Evolutionary conservation across 1,139 yeast species (phyloP), one percentile per base, ranked within the genome.

Genomic region (Geotrichum citri-aurantii): DNA sequence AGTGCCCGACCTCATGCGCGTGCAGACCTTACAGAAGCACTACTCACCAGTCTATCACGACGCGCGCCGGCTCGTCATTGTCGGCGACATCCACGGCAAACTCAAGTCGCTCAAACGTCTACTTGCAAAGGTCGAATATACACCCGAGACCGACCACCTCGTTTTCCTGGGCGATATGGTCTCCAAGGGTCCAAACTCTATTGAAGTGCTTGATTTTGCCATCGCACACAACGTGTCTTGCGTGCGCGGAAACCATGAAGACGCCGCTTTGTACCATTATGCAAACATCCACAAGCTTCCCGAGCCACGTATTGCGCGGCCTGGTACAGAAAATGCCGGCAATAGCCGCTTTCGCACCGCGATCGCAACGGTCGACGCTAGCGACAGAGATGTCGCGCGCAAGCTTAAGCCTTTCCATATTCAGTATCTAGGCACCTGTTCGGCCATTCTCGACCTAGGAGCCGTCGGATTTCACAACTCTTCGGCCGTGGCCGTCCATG

Each of bases 51-150:
- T 27, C 21, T 33, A 54, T 11, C 29, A 40, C 8, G 49, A 21
- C 21, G 48, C 48, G 6, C 50, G 49, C 21, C 47, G 61, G 63
- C 68, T 87, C 29, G 77, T 92, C n/a, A 70, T 91, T 59, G 78
- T 92, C 40, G 98, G 98, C 3, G 98, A 92, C 71, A 82, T 92
- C 24, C 98, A 92, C 71, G 98, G 97, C 1, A 85, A 86, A 66
- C 82, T 78, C 65, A 73, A 75, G 5, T 81, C 83, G 66, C 75
- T 91, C 59, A 69, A 70, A 59, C 72, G 76, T 53, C 74, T 92
- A 54, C 72, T 91, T 59, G 66, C 72, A 17, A 68, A 73, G 64
- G 68, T 69, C 42, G 71, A 79, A 7, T 87, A 76, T 68, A 72
- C 81, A 64, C 62, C 69, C 0, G 66, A 73, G 17, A 66, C 67